phyloP scores from a whole-genome alignment of 345 rosid species.

The Hypericum perforatum region DNA sequence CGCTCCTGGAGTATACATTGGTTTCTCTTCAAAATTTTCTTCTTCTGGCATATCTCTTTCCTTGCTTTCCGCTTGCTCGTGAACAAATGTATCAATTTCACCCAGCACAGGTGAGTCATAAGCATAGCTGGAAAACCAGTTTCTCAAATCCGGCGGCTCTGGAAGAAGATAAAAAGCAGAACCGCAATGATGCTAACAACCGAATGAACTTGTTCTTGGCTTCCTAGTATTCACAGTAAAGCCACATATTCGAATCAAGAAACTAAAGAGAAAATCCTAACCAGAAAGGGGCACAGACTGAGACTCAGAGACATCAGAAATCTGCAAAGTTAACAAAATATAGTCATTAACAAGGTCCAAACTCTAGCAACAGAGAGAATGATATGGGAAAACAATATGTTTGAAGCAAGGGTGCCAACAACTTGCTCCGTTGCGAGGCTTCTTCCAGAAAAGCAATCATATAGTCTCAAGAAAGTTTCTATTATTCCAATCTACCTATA shows the following conservation, averaged over 20 bases:
- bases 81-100: neutral
- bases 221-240: too few relatives aligned
- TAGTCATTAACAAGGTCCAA: too few relatives aligned
- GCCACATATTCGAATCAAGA: neutral
- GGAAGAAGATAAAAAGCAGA: conserved; percentile 2
- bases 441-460: neutral
- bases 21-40: neutral
- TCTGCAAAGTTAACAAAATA: conserved; percentile 3
- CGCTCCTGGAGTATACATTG: neutral
- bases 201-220: too few relatives aligned
- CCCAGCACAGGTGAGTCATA: neutral
- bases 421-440: neutral
- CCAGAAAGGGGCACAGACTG: conserved; percentile 8
- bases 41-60: neutral
- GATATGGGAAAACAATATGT: neutral
- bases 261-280: conserved; percentile 1
- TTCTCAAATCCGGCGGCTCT: conserved; percentile 12
- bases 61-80: neutral
- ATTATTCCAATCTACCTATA: too few relatives aligned
- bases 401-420: neutral
- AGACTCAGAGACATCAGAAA: conserved; percentile 4
- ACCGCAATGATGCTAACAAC: neutral
- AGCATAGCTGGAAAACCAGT: conserved; percentile 7
- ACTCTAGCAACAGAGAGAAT: too few relatives aligned
- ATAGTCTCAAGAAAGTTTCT: neutral